Percentiles rank a stretch among this genome's conserved stretches.
phyloP scores from a whole-genome alignment of 441 rosid genomes.

The Biscutella laevigata region DNA sequence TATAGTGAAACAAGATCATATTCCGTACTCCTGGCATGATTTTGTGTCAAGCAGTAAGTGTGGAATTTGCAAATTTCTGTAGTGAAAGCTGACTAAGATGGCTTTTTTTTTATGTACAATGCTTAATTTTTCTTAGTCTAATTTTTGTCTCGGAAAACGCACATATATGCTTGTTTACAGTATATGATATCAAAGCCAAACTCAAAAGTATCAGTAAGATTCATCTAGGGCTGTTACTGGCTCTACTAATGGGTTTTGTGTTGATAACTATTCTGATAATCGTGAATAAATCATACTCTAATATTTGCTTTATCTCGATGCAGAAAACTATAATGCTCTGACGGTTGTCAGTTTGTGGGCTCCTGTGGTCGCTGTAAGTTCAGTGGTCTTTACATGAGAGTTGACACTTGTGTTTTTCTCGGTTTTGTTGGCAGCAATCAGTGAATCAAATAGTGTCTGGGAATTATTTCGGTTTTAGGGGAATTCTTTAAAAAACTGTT shows the following conservation, averaged over 20 bases:
- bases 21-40: slow-evolving; percentile 96
- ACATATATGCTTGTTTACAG: not conserved
- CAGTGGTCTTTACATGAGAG: slow-evolving; percentile 18
- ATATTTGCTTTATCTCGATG: slow-evolving; percentile 26
- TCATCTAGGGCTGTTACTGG: slow-evolving; percentile 1
- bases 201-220: not conserved
- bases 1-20: slow-evolving; percentile 39
- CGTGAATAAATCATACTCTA: not conserved
- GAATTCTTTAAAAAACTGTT: not conserved
- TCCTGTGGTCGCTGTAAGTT: slow-evolving; percentile 89
- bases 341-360: slow-evolving; percentile 85
- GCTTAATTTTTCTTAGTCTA: slow-evolving; percentile 5
- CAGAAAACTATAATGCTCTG: slow-evolving; percentile 96
- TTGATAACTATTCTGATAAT: slow-evolving; percentile 1
- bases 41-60: slow-evolving; percentile 73
- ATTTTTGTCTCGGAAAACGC: not conserved
- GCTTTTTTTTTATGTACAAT: not conserved
- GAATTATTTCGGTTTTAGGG: not conserved
- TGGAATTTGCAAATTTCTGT: not conserved
- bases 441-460: slow-evolving; percentile 7
- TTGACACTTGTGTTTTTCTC: slow-evolving; percentile 6
- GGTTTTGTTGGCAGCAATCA: slow-evolving; percentile 6
- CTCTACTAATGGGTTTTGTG: slow-evolving; percentile 3
- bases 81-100: not conserved
- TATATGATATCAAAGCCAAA: slow-evolving; percentile 11